These are phyloP conservation scores for Phytopythium delawarense DNA, from an alignment of 352 stramenopile genomes.

Conservation along the genomic window DNA sequence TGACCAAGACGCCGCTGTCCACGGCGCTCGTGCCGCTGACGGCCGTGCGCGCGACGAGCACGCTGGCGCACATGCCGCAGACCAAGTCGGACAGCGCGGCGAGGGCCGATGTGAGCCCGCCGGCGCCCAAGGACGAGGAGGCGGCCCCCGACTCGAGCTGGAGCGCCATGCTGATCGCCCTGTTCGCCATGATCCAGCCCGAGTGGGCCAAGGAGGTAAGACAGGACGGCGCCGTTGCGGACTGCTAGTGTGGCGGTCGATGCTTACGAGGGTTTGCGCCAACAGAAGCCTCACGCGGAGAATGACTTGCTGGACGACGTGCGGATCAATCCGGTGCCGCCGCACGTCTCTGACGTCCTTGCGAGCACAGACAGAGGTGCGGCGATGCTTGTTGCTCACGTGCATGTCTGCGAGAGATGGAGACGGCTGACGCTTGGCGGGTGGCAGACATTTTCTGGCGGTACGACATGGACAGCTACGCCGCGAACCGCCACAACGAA, in stretches of 20 bases:
- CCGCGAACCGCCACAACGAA: slow-evolving; percentile 59
- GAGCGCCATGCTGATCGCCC: slow-evolving; percentile 49
- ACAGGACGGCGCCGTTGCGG: neutral
- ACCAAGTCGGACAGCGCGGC: slow-evolving; percentile 11
- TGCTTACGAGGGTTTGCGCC: neutral
- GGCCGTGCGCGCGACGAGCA: slow-evolving; percentile 16
- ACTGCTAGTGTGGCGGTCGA: neutral
- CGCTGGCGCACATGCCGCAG: slow-evolving; percentile 7
- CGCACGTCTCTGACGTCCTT: slow-evolving; percentile 50
- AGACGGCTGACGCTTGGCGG: neutral
- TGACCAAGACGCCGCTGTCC: slow-evolving; percentile 3
- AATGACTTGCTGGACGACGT: slow-evolving; percentile 44
- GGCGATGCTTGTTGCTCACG: neutral
- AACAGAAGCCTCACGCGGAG: slow-evolving; percentile 25
- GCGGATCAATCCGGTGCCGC: slow-evolving; percentile 39
- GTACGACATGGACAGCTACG: slow-evolving; percentile 70
- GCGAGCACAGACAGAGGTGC: slow-evolving; percentile 23
- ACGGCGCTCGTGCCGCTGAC: slow-evolving; percentile 9
- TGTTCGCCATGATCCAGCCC: slow-evolving; percentile 61
- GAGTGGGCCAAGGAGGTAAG: slow-evolving; percentile 47
- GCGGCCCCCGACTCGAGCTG: slow-evolving; percentile 24
- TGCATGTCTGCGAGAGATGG: neutral
- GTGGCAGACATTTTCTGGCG: slow-evolving; percentile 44
- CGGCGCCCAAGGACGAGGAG: slow-evolving; percentile 7
- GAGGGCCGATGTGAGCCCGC: slow-evolving; percentile 9